Evolutionary conservation across 78 protist species (phyloP).

Genomic region (Dictyostelium capitatum): DNA sequence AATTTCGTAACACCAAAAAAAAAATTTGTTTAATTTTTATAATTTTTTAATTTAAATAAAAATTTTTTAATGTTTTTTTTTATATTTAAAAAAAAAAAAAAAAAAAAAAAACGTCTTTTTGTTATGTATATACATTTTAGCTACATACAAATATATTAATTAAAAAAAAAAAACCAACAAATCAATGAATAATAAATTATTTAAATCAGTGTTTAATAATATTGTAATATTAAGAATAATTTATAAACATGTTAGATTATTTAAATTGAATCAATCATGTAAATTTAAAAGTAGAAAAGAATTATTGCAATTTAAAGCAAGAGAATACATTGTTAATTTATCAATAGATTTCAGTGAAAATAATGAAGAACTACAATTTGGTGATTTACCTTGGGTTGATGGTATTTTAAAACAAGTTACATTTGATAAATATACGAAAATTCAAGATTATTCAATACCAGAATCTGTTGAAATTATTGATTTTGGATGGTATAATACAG

Average conservation of each 20-base stretch:
- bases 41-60: too few relatives aligned
- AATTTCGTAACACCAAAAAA: too few relatives aligned
- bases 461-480: background rate
- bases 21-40: too few relatives aligned
- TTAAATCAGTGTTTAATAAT: background rate
- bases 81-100: too few relatives aligned
- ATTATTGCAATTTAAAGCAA: background rate
- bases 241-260: background rate
- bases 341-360: background rate
- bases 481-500: background rate
- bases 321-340: background rate
- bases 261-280: background rate
- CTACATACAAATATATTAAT: too few relatives aligned
- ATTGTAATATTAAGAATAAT: background rate
- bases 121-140: too few relatives aligned
- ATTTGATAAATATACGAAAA: background rate
- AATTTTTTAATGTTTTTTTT: too few relatives aligned
- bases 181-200: too few relatives aligned
- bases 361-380: background rate
- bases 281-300: background rate
- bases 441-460: background rate
- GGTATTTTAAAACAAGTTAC: background rate
- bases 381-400: background rate
- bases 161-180: too few relatives aligned
- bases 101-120: too few relatives aligned